These are phyloP conservation scores for Dothideomycetidae sp. DNA, from an alignment of 2,329 filamentous ascomycete genomes.

Conservation along the genomic window DNA sequence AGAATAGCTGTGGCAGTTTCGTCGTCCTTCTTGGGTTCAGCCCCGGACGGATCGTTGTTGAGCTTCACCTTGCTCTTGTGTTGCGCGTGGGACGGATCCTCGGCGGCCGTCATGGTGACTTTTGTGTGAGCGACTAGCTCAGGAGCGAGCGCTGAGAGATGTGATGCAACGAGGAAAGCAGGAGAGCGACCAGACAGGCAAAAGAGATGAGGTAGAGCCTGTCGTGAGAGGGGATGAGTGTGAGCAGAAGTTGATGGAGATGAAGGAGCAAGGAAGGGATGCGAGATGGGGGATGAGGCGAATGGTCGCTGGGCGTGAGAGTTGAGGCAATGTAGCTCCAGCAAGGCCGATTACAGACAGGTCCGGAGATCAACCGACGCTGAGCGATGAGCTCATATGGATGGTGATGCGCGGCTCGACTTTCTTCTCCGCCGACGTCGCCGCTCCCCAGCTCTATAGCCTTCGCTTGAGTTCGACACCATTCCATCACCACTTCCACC, in stretches of 20 bases:
- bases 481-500: too few relatives aligned
- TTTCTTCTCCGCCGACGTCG: too few relatives aligned
- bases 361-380: background rate
- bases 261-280: background rate
- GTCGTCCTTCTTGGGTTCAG: conserved; percentile 76
- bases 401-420: too few relatives aligned
- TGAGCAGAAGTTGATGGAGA: background rate
- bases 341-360: too few relatives aligned
- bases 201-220: too few relatives aligned
- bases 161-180: background rate
- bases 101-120: conserved; percentile 35
- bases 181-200: background rate
- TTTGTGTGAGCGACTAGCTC: conserved; percentile 1
- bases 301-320: too few relatives aligned
- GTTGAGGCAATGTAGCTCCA: background rate
- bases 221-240: background rate
- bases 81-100: conserved; percentile 26
- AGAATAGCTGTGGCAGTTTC: conserved; percentile 91
- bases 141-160: background rate
- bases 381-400: too few relatives aligned
- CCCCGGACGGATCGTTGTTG: conserved; percentile 71
- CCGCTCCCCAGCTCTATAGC: too few relatives aligned
- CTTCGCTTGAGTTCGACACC: too few relatives aligned
- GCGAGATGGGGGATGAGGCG: background rate
- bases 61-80: conserved; percentile 35